These are phyloP conservation scores for Solanum lycopersicoides DNA, from an alignment of 257 asterid species.

Conservation along the genomic window DNA sequence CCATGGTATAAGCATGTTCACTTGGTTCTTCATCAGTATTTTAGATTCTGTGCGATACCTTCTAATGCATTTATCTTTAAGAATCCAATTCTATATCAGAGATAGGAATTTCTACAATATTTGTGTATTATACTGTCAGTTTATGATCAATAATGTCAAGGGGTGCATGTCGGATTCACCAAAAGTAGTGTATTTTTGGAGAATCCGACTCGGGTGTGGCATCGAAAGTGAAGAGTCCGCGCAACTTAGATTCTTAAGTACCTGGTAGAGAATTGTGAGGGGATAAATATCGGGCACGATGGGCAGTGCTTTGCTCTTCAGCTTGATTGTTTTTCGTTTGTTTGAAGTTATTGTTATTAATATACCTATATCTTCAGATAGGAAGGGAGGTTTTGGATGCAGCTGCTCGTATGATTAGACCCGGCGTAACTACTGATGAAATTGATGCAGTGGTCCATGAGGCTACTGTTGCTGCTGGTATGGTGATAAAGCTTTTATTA, in stretches of 20 bases:
- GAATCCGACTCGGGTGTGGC: no score
- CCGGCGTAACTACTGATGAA: conserved; percentile 97
- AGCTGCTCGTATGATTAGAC: conserved; percentile 85
- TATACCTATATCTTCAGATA: conserved; percentile 35
- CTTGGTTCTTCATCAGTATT: background rate
- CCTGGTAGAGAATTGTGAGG: background rate
- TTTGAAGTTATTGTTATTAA: background rate
- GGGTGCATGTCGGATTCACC: no score
- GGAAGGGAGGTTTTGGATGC: conserved; percentile 95
- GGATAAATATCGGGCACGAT: background rate
- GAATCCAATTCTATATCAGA: background rate
- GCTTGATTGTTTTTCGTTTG: background rate
- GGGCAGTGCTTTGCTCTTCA: background rate
- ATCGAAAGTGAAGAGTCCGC: no score
- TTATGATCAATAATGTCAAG: background rate
- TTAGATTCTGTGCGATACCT: background rate
- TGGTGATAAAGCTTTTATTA: background rate
- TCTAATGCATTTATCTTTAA: background rate
- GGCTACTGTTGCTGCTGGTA: conserved; percentile 89
- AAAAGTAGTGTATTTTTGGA: no score
- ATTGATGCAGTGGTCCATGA: conserved; percentile 96
- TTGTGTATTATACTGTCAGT: background rate
- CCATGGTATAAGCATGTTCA: background rate
- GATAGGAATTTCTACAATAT: background rate
- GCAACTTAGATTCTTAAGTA: background rate